phyloP scores from a whole-genome alignment of 148 eudicot genomes.

The Amaranthus palmeri region DNA sequence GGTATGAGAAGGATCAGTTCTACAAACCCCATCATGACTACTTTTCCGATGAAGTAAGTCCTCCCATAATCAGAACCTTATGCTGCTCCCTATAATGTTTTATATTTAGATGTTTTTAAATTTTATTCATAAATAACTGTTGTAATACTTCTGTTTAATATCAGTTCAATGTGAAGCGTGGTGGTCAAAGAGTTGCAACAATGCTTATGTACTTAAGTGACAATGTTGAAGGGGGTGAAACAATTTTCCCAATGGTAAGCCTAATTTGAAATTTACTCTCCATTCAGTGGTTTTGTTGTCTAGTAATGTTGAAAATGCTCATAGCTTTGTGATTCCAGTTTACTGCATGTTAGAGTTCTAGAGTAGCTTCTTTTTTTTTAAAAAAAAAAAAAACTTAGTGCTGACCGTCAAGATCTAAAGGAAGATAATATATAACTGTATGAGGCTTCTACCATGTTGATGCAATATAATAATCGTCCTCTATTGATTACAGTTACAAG shows the following conservation, averaged over 20 bases:
- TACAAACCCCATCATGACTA: slow-evolving; percentile 95
- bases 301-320: not conserved
- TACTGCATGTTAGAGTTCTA: not conserved
- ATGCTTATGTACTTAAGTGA: slow-evolving; percentile 90
- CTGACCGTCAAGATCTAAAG: not conserved
- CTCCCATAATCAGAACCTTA: not conserved
- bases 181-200: slow-evolving; percentile 97
- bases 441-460: not conserved
- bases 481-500: no score
- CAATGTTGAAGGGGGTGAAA: slow-evolving; percentile 96
- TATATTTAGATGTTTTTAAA: not conserved
- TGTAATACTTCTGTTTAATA: slow-evolving; percentile 18
- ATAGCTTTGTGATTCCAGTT: not conserved
- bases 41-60: slow-evolving; percentile 77
- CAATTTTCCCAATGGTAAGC: slow-evolving; percentile 82
- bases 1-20: slow-evolving; percentile 79
- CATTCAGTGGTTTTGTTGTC: not conserved
- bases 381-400: no score
- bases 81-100: not conserved
- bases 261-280: slow-evolving; percentile 3
- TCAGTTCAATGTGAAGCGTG: slow-evolving; percentile 87
- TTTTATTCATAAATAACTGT: not conserved
- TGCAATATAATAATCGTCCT: no score
- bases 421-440: not conserved
- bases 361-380: not conserved